Percentiles rank a stretch among this genome's conserved stretches.
Conservation (phyloP, 352 stramenopile genomes). For the Thalassiosira hispida region DNA sequence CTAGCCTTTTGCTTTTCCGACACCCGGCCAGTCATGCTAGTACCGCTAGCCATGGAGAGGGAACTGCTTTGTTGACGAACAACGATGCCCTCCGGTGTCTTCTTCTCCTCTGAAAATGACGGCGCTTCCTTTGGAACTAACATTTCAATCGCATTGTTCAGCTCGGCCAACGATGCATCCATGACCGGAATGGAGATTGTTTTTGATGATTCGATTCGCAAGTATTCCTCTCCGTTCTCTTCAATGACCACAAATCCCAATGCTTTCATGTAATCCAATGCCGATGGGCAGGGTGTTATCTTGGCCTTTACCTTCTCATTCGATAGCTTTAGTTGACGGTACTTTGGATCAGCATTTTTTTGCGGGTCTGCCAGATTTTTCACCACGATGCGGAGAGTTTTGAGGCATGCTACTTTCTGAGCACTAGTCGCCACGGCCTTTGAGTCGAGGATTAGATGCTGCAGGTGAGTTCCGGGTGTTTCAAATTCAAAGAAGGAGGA, state of each 20-base stretch:
- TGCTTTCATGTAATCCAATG: slow-evolving; percentile 50
- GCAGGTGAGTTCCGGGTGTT: slow-evolving; percentile 39
- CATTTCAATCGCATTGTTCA: slow-evolving; percentile 12
- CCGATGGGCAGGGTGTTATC: slow-evolving; percentile 39
- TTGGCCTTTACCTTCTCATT: slow-evolving; percentile 63
- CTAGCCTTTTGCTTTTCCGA: slow-evolving; percentile 79
- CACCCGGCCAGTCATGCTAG: slow-evolving; percentile 33
- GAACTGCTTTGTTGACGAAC: neutral
- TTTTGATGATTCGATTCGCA: slow-evolving; percentile 17
- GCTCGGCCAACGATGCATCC: slow-evolving; percentile 23
- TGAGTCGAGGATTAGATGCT: slow-evolving; percentile 41
- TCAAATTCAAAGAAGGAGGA: slow-evolving; percentile 4
- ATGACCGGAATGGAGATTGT: slow-evolving; percentile 25
- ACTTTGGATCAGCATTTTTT: slow-evolving; percentile 64
- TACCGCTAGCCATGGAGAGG: neutral
- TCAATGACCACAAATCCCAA: slow-evolving; percentile 40
- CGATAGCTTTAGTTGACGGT: slow-evolving; percentile 60
- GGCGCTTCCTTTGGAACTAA: neutral
- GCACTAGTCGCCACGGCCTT: slow-evolving; percentile 20
- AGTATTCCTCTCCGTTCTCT: slow-evolving; percentile 31
- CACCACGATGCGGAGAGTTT: slow-evolving; percentile 59
- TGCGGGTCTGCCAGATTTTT: slow-evolving; percentile 69
- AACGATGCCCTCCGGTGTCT: neutral
- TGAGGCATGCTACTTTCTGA: slow-evolving; percentile 49
- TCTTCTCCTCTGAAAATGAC: slow-evolving; percentile 9